Base-by-base conservation (phyloP, 2,329 filamentous ascomycete species). In the Myriosclerotinia duriaeana region DNA sequence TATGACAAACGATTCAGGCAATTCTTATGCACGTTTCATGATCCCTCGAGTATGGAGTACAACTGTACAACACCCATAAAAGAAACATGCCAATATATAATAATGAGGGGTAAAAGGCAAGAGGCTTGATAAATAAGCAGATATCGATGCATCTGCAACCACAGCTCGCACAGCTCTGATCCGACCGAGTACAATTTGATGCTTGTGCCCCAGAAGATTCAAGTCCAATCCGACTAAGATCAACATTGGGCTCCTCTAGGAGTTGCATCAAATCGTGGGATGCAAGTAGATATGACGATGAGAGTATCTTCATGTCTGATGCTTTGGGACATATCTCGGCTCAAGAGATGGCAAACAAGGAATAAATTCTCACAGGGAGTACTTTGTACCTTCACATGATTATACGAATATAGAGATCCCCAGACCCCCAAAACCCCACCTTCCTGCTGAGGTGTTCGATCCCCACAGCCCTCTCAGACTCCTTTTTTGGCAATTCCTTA, bases 1-100 rank as follows among this genome's bases (percentile, higher is more conserved):
- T 63, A 63, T 63, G 60, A 63, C 60, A 63, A 63, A 63, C 48
- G 11, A 17, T 63, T 22, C 14, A n/a, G 17, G 26, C 34, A 59
- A 46, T n/a, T 34, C 17, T 46, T 40, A 44, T 46, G 40, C 55
- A 48, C 36, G 56, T 60, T 60, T 60, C 56, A 34, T 5, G 30
- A 34, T 34, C 30, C 30, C 6, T 34, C 6, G 48, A 38, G 20
- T 60, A 48, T 48, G 56, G 56, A 26, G 42, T 12, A 58, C 7
- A 9, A 34, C 30, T 34, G 30, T 34, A 34, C 5, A 34, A 7
- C 36, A 20, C 30, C 53, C 55, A 46, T 59, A 34, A 15, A 46
- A 46, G 34, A 22, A 46, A 22, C n/a, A 34, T 34, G 30, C 30
- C 30, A 34, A 48, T 58, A 44, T 40, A 40, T 40, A 17, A 46